Conservation (phyloP, 2,329 filamentous ascomycete genomes). For the Aspergillus tamarii region DNA sequence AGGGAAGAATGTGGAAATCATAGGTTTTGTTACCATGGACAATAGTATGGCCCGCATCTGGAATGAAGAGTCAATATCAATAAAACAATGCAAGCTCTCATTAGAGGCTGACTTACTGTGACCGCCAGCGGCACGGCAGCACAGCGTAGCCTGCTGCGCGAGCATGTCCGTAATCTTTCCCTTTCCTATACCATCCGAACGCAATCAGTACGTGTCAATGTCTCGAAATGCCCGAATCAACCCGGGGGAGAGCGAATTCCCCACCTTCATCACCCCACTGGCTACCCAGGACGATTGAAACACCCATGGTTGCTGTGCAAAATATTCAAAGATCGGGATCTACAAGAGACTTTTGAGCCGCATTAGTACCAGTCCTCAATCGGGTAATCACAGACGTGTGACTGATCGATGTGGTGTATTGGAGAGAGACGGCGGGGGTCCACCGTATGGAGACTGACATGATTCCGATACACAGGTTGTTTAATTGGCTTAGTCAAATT, state of each 20-base stretch:
- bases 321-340: not conserved
- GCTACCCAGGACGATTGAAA: slow-evolving; percentile 50
- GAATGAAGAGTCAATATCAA: slow-evolving; percentile 2
- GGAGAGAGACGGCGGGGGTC: not conserved
- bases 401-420: not conserved
- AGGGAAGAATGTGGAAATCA: slow-evolving; percentile 54
- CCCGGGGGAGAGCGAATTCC: not conserved
- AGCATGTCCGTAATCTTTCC: slow-evolving; percentile 54
- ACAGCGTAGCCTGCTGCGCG: slow-evolving; percentile 48
- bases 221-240: not conserved
- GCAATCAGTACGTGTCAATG: slow-evolving; percentile 9
- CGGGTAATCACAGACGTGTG: not conserved
- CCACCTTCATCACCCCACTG: slow-evolving; percentile 54
- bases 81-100: not conserved
- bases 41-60: slow-evolving; percentile 52
- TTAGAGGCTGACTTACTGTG: slow-evolving; percentile 43
- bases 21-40: slow-evolving; percentile 51
- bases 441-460: not conserved
- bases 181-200: slow-evolving; percentile 39
- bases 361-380: not conserved
- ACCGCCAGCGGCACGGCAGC: slow-evolving; percentile 50
- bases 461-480: not conserved
- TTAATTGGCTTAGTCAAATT: not conserved
- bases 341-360: not conserved
- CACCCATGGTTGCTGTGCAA: slow-evolving; percentile 29